A percentile compares a stretch with the other conserved stretches of the same genome.
Conservation (phyloP, 768 basidiomycete genomes). For the Clavaria fumosa region DNA sequence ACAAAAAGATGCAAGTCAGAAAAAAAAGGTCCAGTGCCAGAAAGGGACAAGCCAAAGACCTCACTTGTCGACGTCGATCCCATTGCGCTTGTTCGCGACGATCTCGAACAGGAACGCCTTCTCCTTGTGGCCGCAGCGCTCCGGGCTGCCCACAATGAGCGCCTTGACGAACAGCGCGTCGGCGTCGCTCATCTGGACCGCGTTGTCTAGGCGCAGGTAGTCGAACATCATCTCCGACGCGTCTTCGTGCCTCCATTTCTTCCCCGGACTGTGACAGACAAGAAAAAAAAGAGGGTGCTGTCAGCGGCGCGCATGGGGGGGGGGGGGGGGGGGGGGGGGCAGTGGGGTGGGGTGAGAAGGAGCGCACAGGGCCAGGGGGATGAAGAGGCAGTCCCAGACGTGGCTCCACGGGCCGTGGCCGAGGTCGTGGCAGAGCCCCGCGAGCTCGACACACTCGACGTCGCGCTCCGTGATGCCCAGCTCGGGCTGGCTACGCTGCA, state of each 20-base stretch:
- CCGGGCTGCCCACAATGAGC: slow-evolving; percentile 51
- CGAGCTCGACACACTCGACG: slow-evolving; percentile 61
- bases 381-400: slow-evolving; percentile 65
- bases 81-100: slow-evolving; percentile 68
- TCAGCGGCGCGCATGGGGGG: too few relatives aligned
- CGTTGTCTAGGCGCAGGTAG: slow-evolving; percentile 41
- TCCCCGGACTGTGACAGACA: slow-evolving; percentile 24
- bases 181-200: slow-evolving; percentile 29
- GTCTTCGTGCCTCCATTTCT: slow-evolving; percentile 58
- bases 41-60: slow-evolving; percentile 6
- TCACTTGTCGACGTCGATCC: slow-evolving; percentile 79
- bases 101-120: slow-evolving; percentile 74
- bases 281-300: too few relatives aligned
- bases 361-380: slow-evolving; percentile 50
- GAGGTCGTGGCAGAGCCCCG: slow-evolving; percentile 73
- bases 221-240: slow-evolving; percentile 79
- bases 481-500: slow-evolving; percentile 41
- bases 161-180: slow-evolving; percentile 59
- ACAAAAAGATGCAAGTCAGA: too few relatives aligned
- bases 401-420: slow-evolving; percentile 82
- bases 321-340: too few relatives aligned
- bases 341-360: too few relatives aligned
- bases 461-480: slow-evolving; percentile 58
- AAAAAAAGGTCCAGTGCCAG: background rate
- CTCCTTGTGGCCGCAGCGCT: slow-evolving; percentile 31